Conservation (phyloP, 2,329 filamentous ascomycete genomes). For the Pseudogymnoascus pannorum region DNA sequence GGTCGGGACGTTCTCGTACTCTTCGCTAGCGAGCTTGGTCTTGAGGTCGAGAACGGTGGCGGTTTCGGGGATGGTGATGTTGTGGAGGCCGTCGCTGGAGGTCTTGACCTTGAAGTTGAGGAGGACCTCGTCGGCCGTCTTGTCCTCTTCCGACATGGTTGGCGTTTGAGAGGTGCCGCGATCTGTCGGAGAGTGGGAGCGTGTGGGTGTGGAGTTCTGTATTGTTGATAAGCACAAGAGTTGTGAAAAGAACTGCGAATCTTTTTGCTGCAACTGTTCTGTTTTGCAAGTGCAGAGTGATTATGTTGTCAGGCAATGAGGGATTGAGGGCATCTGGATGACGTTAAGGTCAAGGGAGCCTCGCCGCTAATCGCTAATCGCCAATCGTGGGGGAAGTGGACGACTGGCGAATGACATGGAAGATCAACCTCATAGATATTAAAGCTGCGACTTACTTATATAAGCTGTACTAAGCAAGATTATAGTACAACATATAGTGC, state of each 20-base stretch:
- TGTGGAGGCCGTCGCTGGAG: conserved; percentile 82
- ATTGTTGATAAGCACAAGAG: not conserved
- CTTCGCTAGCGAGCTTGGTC: conserved; percentile 70
- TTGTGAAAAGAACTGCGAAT: not conserved
- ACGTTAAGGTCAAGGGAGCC: not conserved
- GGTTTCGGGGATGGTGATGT: conserved; percentile 68
- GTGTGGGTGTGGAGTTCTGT: not conserved
- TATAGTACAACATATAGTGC: not conserved
- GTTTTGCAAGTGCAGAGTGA: not conserved
- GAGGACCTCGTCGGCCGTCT: conserved; percentile 56
- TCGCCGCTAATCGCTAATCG: not conserved
- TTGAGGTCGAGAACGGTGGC: conserved; percentile 83
- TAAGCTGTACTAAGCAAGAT: not conserved
- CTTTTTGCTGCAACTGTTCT: not conserved
- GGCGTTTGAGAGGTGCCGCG: not conserved
- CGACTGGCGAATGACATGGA: conserved; percentile 1
- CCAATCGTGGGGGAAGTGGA: not conserved
- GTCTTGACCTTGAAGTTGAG: conserved; percentile 97
- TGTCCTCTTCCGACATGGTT: conserved; percentile 58
- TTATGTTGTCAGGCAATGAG: not conserved
- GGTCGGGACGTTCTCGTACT: conserved; percentile 78
- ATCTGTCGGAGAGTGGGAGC: not conserved
- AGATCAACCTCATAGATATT: not conserved
- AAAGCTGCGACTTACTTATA: not conserved
- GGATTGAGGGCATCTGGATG: not conserved